Conservation (phyloP, 495 filamentous ascomycete species). For the Hypoxylon rickii region DNA sequence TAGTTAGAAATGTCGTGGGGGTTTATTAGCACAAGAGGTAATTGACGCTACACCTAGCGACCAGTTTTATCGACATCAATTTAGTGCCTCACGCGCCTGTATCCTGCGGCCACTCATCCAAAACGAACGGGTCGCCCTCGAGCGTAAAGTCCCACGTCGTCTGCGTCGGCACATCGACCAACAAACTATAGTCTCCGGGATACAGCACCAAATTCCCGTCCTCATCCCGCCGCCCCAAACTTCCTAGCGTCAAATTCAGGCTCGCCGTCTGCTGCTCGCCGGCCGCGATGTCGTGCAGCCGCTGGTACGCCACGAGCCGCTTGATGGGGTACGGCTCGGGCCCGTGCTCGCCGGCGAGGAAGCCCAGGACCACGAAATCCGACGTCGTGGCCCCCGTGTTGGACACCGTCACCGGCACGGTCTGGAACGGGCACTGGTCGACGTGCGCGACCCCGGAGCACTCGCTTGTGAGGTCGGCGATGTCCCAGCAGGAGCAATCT, state of each 20-base stretch:
- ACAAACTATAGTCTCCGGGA: conserved; percentile 63
- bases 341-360: conserved; percentile 58
- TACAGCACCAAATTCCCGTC: conserved; percentile 63
- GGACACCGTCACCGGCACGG: conserved; percentile 36
- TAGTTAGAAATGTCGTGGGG: too few species aligned
- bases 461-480: conserved; percentile 32
- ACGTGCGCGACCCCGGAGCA: conserved; percentile 28
- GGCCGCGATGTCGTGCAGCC: conserved; percentile 51
- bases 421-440: conserved; percentile 53
- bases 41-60: too few species aligned
- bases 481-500: conserved; percentile 18
- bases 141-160: conserved; percentile 45
- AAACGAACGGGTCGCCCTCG: conserved; percentile 44
- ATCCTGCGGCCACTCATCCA: conserved; percentile 53
- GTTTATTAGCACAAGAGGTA: too few species aligned
- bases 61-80: too few species aligned
- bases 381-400: conserved; percentile 59
- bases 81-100: conserved; percentile 12
- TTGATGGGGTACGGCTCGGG: conserved; percentile 65
- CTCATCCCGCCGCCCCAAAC: conserved; percentile 59
- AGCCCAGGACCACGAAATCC: conserved; percentile 63
- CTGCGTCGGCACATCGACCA: conserved; percentile 52
- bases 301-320: conserved; percentile 61
- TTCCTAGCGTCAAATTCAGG: conserved; percentile 59
- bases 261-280: conserved; percentile 44